Percentiles rank a stretch among this genome's conserved stretches.
Conservation (phyloP, 2,329 filamentous ascomycete genomes). For the Zymoseptoria tritici region DNA sequence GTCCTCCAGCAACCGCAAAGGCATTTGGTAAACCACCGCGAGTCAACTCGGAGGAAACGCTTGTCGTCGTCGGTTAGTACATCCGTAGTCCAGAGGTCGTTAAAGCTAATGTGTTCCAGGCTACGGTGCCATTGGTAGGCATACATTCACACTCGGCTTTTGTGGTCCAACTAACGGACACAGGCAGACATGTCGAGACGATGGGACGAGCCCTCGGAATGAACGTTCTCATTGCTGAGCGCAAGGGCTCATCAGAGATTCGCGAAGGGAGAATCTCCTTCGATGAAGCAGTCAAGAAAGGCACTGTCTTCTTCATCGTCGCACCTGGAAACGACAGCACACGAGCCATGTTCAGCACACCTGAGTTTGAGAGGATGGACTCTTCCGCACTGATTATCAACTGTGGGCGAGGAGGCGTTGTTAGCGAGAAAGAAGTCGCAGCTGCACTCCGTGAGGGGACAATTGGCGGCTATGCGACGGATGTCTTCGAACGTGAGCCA, state of each 20-base stretch:
- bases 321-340: conserved; percentile 22
- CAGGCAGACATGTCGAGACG: conserved; percentile 38
- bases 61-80: conserved; percentile 39
- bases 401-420: conserved; percentile 44
- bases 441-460: conserved; percentile 37
- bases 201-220: conserved; percentile 43
- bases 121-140: not conserved
- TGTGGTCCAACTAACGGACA: not conserved
- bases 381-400: conserved; percentile 42
- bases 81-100: not conserved
- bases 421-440: conserved; percentile 43
- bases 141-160: not conserved
- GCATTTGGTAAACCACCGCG: conserved; percentile 34
- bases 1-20: conserved; percentile 19
- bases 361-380: conserved; percentile 41
- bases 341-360: conserved; percentile 17
- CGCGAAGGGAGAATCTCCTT: conserved; percentile 31
- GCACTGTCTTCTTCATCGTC: conserved; percentile 33
- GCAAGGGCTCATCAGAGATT: conserved; percentile 31
- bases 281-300: conserved; percentile 29
- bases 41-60: conserved; percentile 42
- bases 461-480: conserved; percentile 44
- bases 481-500: conserved; percentile 45
- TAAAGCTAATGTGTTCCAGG: not conserved
- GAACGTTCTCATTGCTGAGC: conserved; percentile 43